Evolutionary conservation across 495 filamentous ascomycete species (phyloP).

Genomic region (Oleoguttula mirabilis): DNA sequence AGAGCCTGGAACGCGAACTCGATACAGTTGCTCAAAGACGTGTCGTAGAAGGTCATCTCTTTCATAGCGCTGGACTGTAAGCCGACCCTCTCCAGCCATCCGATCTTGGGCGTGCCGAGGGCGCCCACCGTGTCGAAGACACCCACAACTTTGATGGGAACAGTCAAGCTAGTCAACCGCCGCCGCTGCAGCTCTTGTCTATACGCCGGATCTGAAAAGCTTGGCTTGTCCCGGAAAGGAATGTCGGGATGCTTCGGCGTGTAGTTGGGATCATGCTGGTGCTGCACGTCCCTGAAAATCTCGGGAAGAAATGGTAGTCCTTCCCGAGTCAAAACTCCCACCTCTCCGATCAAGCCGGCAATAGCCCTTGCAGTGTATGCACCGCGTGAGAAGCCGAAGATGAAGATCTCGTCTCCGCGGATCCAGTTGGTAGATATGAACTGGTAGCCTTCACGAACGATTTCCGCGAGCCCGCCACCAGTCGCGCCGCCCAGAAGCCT

Average conservation of each 20-base stretch:
- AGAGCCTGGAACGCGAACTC: constrained; percentile 63
- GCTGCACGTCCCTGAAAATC: constrained; percentile 52
- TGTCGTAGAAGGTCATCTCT: constrained; percentile 50
- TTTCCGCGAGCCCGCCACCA: constrained; percentile 34
- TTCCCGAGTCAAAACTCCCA: constrained; percentile 51
- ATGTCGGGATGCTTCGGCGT: constrained; percentile 42
- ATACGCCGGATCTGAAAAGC: constrained; percentile 30
- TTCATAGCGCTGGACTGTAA: constrained; percentile 36
- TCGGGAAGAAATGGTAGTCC: constrained; percentile 53
- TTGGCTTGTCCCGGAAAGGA: constrained; percentile 49
- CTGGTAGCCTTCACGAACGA: constrained; percentile 54
- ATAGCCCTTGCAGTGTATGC: constrained; percentile 61
- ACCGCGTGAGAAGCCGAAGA: constrained; percentile 60
- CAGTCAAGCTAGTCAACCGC: constrained; percentile 24
- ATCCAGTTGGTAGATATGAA: constrained; percentile 57
- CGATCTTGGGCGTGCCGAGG: constrained; percentile 26
- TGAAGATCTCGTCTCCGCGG: constrained; percentile 55
- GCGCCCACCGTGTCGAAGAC: constrained; percentile 33
- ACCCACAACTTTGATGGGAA: constrained; percentile 30
- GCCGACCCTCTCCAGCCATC: constrained; percentile 29
- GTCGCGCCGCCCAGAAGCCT: constrained; percentile 23
- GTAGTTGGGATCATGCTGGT: constrained; percentile 41
- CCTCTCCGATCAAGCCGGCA: constrained; percentile 46
- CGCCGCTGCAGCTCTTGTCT: constrained; percentile 27
- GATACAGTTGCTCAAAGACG: constrained; percentile 42